Conservation (phyloP, 495 filamentous ascomycete species). For the Penicillium paradoxum region DNA sequence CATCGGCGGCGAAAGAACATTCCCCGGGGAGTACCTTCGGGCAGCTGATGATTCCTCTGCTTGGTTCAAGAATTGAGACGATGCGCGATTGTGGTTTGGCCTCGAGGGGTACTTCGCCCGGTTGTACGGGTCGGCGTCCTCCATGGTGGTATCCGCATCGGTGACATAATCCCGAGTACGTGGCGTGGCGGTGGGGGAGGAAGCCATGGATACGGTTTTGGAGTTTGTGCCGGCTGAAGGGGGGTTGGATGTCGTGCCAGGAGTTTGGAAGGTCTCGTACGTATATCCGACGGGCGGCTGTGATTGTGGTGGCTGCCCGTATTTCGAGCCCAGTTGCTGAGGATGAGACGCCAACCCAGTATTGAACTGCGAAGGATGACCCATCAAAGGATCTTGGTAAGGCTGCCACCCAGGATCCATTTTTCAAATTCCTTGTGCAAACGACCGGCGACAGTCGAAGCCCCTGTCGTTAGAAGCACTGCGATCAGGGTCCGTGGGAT, state of each 20-base stretch:
- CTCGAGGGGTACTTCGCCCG: conserved; percentile 71
- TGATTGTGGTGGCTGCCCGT: conserved; percentile 47
- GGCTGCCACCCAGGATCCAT: conserved; percentile 54
- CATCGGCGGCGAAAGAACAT: conserved; percentile 61
- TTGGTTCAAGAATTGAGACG: conserved; percentile 59
- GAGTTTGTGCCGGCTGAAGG: conserved; percentile 51
- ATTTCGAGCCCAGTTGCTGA: conserved; percentile 38
- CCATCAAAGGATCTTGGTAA: conserved; percentile 45
- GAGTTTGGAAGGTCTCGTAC: conserved; percentile 67
- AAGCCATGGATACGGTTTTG: conserved; percentile 50
- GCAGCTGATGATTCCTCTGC: conserved; percentile 74
- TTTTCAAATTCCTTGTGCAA: not conserved
- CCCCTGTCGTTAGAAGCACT: conserved; percentile 27
- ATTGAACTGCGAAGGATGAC: conserved; percentile 40
- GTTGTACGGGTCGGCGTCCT: conserved; percentile 84
- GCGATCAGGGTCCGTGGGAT: conserved; percentile 30
- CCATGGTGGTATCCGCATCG: conserved; percentile 85
- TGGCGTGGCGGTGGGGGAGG: conserved; percentile 61
- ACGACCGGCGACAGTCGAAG: conserved; percentile 8
- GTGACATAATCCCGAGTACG: conserved; percentile 61
- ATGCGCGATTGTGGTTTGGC: conserved; percentile 58
- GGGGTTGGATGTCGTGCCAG: conserved; percentile 36
- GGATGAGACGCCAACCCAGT: conserved; percentile 38
- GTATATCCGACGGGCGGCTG: conserved; percentile 64
- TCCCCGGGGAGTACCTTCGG: conserved; percentile 94